These are phyloP conservation scores for Taphrina populina DNA, from an alignment of 1,139 yeast genomes.

Conservation along the genomic window DNA sequence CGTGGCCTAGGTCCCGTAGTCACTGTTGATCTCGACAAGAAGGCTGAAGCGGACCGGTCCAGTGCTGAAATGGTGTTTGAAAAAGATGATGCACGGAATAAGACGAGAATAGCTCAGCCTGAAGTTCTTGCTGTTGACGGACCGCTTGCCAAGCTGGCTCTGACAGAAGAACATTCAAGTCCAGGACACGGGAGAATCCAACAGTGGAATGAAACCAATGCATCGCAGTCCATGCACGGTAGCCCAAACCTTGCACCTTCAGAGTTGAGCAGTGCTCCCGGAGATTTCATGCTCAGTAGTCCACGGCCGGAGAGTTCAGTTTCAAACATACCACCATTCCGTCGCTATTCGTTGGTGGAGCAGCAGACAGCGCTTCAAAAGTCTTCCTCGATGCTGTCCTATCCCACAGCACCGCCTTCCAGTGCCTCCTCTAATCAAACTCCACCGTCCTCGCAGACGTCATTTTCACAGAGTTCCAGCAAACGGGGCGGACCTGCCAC, in stretches of 20 bases:
- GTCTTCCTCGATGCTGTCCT: background rate
- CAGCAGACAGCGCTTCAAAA: background rate
- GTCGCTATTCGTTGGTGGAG: too few species aligned
- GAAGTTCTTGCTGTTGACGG: too few species aligned
- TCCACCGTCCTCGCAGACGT: constrained; percentile 6
- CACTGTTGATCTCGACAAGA: too few species aligned
- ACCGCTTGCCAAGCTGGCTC: too few species aligned
- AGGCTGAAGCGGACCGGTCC: too few species aligned
- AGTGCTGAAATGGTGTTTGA: too few species aligned
- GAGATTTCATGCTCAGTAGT: background rate
- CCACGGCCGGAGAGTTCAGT: constrained; percentile 24
- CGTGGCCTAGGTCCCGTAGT: too few species aligned
- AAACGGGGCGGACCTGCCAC: constrained; percentile 46
- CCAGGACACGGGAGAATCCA: background rate
- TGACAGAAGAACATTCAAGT: too few species aligned
- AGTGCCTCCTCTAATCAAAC: background rate
- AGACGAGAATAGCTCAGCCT: too few species aligned
- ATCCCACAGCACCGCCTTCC: background rate
- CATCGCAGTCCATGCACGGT: constrained; percentile 1
- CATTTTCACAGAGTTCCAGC: background rate
- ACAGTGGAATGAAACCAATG: constrained; percentile 1
- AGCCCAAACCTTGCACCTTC: constrained; percentile 21
- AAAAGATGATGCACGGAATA: too few species aligned
- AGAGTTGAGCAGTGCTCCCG: constrained; percentile 10
- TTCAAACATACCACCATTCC: constrained; percentile 15